Evolutionary conservation across 129 eudicot species (phyloP), one percentile per base, ranked within the genome.

Genomic region (Flaveria ramosissima): DNA sequence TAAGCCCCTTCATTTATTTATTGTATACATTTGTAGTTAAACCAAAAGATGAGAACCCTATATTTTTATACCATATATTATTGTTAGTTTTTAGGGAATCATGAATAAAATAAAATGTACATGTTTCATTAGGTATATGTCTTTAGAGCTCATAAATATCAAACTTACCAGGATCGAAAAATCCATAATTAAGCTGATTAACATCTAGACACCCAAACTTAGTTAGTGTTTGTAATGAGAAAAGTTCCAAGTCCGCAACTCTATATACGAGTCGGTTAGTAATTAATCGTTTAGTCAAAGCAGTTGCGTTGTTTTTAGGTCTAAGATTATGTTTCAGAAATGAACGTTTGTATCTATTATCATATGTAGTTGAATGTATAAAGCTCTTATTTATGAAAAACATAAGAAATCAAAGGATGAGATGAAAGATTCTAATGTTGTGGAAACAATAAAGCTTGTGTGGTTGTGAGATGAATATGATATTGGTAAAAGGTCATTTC

Each of bases 401-500:
- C 19, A 51, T 1, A 51, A 51, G 7, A 51, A 51, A 52, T 11
- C 41, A 3, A 27, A 12, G 12, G 24, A 20, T 20, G 30, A 21
- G 4, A 57, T 14, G 30, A 57, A 57, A 21, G 64, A 57, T 9
- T 30, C 15, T 21, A 57, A 21, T 30, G 23, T 21, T 57, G 64
- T 57, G 1, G 6, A 11, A 57, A 57, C 32, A 57, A 57, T 9
- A 21, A 21, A 32, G 39, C 39, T 32, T 39, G 39, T 10, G 70
- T 63, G 79, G 60, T 11, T 62, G 65, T 62, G 19, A 6, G 42
- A 27, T 27, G 11, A 2, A 62, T 62, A 62, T 62, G 61, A 55
- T 32, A 61, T 6, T 27, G 14, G 39, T 15, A 11, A 6, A 23
- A 23, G 17, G 32, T 56, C 16, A 62, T 71, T 26, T 45, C 48